Percentiles rank a stretch among this genome's conserved stretches.
These are phyloP conservation scores for Fusarium redolens DNA, from an alignment of 2,329 filamentous ascomycete genomes.

Conservation along the genomic window DNA sequence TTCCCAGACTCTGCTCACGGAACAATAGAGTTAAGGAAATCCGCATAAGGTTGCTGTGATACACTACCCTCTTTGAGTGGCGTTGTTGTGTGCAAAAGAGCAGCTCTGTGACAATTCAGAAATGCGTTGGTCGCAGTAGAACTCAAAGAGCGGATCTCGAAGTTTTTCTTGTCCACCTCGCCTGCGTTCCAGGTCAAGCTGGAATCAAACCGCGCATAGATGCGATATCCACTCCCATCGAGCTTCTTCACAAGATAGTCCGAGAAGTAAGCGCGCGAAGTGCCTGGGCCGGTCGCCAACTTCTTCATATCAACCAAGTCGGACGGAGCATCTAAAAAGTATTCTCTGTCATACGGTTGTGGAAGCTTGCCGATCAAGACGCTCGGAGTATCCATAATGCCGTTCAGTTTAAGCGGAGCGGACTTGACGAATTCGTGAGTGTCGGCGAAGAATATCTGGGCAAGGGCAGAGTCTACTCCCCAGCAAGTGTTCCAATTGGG, in stretches of 20 bases:
- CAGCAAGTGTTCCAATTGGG: neutral
- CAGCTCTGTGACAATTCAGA: neutral
- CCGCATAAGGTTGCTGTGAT: neutral
- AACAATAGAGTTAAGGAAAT: neutral
- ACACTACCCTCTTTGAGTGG: neutral
- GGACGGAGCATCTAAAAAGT: neutral
- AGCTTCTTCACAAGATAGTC: neutral
- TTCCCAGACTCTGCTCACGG: neutral
- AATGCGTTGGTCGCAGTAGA: neutral
- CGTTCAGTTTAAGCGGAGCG: neutral
- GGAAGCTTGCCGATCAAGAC: neutral
- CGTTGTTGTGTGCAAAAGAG: neutral
- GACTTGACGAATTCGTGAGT: neutral
- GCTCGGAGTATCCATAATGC: neutral
- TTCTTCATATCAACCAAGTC: neutral
- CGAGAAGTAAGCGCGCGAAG: neutral
- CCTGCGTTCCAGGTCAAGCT: neutral
- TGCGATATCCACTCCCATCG: neutral
- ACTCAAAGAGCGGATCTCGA: neutral
- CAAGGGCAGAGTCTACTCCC: neutral
- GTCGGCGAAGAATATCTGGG: neutral
- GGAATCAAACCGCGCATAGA: neutral
- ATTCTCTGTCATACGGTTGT: fast-evolving
- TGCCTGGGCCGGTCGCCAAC: neutral
- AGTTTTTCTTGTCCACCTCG: neutral